phyloP scores from a whole-genome alignment of 208 protist species.

The Wallacemonas rigidus region DNA sequence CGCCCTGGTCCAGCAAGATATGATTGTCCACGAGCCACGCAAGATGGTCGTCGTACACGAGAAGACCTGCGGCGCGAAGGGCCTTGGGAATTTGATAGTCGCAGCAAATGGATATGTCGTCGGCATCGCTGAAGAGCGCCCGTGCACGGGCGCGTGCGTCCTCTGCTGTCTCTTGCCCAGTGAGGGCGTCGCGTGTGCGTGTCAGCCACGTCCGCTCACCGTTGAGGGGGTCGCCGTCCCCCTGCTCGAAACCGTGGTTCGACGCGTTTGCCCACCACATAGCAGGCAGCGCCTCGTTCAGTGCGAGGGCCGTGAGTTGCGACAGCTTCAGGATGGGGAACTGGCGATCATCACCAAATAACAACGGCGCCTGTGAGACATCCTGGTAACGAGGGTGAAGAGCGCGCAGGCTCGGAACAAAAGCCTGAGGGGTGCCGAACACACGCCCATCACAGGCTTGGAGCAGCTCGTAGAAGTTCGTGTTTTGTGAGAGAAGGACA shows the following conservation, averaged over 20 bases:
- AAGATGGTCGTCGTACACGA: constrained; percentile 61
- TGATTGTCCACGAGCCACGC: constrained; percentile 43
- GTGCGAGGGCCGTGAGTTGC: constrained; percentile 70
- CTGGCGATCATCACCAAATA: constrained; percentile 7
- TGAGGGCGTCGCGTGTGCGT: constrained; percentile 4
- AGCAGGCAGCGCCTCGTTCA: constrained; percentile 52
- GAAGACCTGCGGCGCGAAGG: constrained; percentile 58
- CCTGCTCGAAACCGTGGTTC: not conserved
- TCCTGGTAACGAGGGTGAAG: constrained; percentile 78
- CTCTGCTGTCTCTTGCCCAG: too few relatives aligned
- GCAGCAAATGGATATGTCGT: constrained; percentile 74
- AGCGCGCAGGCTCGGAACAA: constrained; percentile 53
- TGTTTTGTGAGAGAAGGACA: constrained; percentile 22
- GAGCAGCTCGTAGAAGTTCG: constrained; percentile 62
- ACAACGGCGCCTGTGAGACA: constrained; percentile 19
- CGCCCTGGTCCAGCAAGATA: constrained; percentile 43
- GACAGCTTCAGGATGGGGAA: constrained; percentile 78
- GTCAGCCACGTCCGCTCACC: constrained; percentile 17
- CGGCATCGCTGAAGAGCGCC: constrained; percentile 50
- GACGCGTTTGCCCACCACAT: constrained; percentile 30
- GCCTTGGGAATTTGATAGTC: constrained; percentile 89
- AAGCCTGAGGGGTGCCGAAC: constrained; percentile 41
- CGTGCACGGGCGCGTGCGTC: not conserved
- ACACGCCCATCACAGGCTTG: constrained; percentile 41
- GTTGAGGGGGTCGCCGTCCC: too few relatives aligned